phyloP scores from a whole-genome alignment of 768 basidiomycete genomes.

The Mycena rosella region DNA sequence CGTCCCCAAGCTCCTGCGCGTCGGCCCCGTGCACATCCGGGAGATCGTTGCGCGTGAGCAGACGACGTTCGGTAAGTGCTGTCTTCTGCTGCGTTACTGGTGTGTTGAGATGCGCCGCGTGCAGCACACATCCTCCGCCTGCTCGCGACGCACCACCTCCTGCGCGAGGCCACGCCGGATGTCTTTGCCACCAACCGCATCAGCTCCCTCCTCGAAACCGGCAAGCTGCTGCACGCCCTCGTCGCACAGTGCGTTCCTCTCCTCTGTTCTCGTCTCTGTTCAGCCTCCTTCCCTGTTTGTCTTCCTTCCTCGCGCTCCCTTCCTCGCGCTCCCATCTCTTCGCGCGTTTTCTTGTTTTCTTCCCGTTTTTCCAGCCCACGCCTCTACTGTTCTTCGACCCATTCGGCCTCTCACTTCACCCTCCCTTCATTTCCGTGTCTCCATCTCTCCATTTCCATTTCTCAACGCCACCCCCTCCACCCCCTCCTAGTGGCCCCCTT shows the following conservation, averaged over 20 bases:
- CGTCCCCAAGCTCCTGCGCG: conserved; percentile 76
- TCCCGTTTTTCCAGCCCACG: no score
- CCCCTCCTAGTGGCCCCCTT: no score
- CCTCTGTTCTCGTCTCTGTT: neutral
- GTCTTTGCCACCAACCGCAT: conserved; percentile 81
- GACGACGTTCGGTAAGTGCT: conserved; percentile 63
- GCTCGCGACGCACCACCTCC: conserved; percentile 83
- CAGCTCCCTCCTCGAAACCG: conserved; percentile 76
- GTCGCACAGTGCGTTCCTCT: conserved; percentile 9
- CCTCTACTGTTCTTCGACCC: no score
- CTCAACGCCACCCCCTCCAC: no score
- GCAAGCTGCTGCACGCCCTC: conserved; percentile 66
- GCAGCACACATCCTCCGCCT: conserved; percentile 81
- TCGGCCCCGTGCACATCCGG: conserved; percentile 67
- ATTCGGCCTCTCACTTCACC: no score
- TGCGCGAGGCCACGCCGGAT: conserved; percentile 76
- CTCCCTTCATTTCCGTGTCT: no score
- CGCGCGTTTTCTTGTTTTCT: no score
- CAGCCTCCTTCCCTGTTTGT: neutral
- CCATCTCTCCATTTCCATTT: no score
- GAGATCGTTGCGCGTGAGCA: conserved; percentile 57
- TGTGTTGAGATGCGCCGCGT: no score
- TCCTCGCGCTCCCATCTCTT: no score
- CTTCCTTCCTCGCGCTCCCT: neutral
- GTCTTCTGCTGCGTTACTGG: conserved; percentile 2